These are phyloP conservation scores for Citrus hindsii DNA, from an alignment of 345 rosid species.

Conservation along the genomic window DNA sequence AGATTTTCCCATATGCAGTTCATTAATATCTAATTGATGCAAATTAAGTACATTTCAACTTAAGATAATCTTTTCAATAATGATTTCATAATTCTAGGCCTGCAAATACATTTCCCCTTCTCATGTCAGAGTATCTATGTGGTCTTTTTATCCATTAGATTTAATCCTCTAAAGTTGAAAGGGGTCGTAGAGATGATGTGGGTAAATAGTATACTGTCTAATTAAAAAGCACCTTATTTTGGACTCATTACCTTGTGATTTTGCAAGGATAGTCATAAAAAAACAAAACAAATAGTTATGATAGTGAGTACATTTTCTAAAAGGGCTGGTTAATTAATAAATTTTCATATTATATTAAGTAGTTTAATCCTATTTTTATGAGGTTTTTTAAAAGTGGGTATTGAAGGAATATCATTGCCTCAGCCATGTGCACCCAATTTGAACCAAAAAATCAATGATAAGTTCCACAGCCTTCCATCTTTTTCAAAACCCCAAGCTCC, in stretches of 20 bases:
- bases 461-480: conserved; percentile 12
- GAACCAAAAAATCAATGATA: conserved; percentile 22
- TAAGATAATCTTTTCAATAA: conserved; percentile 10
- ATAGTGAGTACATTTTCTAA: neutral
- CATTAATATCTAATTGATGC: neutral
- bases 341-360: neutral
- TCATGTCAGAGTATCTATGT: conserved; percentile 7
- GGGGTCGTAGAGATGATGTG: neutral
- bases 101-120: neutral
- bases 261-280: neutral
- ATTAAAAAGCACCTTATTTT: neutral
- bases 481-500: neutral
- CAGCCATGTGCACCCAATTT: conserved; percentile 41
- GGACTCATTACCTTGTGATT: conserved; percentile 10
- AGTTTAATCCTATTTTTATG: neutral
- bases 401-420: conserved; percentile 23
- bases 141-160: neutral
- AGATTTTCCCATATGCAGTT: neutral
- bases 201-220: neutral
- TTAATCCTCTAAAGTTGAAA: neutral
- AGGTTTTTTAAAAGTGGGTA: conserved; percentile 13
- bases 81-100: neutral
- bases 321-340: neutral
- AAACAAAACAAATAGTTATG: neutral
- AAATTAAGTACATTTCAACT: neutral